phyloP scores from a whole-genome alignment of 768 basidiomycete species.

The Paxillus rubicundulus region DNA sequence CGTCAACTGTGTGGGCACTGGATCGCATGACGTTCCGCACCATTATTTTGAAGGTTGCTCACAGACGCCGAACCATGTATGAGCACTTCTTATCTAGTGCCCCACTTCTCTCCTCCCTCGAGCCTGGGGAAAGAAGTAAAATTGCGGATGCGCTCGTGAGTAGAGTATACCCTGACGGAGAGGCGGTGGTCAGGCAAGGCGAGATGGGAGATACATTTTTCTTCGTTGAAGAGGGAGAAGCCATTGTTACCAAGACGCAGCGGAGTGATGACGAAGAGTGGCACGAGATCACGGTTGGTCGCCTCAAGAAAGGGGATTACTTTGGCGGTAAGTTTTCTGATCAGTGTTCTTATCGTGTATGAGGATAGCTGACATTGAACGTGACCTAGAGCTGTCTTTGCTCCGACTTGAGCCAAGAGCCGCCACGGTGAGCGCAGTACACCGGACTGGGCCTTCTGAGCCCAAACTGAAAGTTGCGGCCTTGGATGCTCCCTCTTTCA shows the following conservation, averaged over 20 bases:
- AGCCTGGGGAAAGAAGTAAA: slow-evolving; percentile 89
- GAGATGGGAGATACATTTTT: slow-evolving; percentile 98
- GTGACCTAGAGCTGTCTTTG: slow-evolving; percentile 76
- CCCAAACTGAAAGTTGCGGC: slow-evolving; percentile 90
- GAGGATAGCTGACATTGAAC: slow-evolving; percentile 4
- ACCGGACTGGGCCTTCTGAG: slow-evolving; percentile 39
- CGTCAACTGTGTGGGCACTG: slow-evolving; percentile 88
- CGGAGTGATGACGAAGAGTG: slow-evolving; percentile 54
- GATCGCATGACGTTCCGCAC: slow-evolving; percentile 98
- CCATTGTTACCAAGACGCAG: slow-evolving; percentile 77
- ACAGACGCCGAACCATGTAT: slow-evolving; percentile 91
- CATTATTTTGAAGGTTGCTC: slow-evolving; percentile 91
- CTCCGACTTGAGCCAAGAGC: slow-evolving; percentile 87
- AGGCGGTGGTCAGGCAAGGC: slow-evolving; percentile 86
- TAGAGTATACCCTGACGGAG: slow-evolving; percentile 75
- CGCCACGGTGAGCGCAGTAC: slow-evolving; percentile 88
- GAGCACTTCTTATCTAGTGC: slow-evolving; percentile 94
- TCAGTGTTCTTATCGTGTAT: neutral
- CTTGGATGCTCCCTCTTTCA: slow-evolving; percentile 90
- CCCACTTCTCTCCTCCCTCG: slow-evolving; percentile 80
- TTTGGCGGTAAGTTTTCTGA: slow-evolving; percentile 76
- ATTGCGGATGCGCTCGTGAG: slow-evolving; percentile 94
- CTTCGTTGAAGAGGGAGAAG: slow-evolving; percentile 94
- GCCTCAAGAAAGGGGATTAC: slow-evolving; percentile 88
- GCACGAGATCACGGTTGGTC: slow-evolving; percentile 70